A percentile compares a stretch with the other conserved stretches of the same genome.
phyloP scores from a whole-genome alignment of 2,329 filamentous ascomycete species.

The Emergomyces orientalis region DNA sequence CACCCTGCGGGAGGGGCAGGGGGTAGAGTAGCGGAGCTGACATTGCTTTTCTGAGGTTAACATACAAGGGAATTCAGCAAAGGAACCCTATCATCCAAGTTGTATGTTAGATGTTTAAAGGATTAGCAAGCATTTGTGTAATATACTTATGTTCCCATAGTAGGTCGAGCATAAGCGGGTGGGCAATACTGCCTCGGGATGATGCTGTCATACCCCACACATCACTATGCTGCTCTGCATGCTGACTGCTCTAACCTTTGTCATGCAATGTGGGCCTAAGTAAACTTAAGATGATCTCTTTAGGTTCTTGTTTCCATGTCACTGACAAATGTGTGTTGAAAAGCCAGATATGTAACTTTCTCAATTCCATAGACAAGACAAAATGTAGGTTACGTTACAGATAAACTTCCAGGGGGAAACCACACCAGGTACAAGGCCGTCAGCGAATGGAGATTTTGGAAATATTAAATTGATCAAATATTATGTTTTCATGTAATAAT shows the following conservation, averaged over 20 bases:
- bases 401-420: background rate
- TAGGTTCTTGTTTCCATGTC: too few species aligned
- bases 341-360: background rate
- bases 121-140: background rate
- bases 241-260: too few species aligned
- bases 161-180: background rate
- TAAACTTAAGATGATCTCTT: too few species aligned
- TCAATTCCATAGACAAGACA: background rate
- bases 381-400: background rate
- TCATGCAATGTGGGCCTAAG: too few species aligned
- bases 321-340: background rate
- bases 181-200: background rate
- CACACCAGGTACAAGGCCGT: too few species aligned
- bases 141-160: background rate
- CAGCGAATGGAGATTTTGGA: too few species aligned
- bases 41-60: conserved; percentile 6
- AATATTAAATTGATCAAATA: too few species aligned
- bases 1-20: conserved; percentile 46
- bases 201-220: background rate
- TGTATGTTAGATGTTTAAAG: background rate
- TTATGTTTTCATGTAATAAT: too few species aligned
- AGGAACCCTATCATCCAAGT: background rate
- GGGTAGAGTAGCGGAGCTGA: conserved; percentile 28
- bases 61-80: background rate
- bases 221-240: background rate